These are phyloP conservation scores for Adansonia grandidieri DNA, from an alignment of 441 rosid species.

Conservation along the genomic window DNA sequence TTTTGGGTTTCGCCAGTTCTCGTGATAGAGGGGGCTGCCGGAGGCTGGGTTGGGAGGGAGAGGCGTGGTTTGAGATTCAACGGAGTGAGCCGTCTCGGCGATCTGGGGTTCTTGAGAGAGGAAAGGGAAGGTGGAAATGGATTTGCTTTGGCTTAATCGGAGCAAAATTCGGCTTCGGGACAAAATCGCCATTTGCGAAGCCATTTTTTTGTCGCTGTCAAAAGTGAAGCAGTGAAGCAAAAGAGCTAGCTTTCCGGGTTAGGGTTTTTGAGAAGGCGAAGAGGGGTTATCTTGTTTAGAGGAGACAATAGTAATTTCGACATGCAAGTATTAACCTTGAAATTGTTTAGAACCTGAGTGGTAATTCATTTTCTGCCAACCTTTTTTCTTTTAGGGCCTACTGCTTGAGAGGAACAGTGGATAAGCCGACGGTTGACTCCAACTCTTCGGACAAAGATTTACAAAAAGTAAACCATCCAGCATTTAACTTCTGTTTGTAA, in stretches of 20 bases:
- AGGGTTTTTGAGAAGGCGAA: constrained; percentile 11
- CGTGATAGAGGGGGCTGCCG: constrained; percentile 80
- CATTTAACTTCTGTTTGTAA: not conserved
- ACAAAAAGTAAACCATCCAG: not conserved
- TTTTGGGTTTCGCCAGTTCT: constrained; percentile 76
- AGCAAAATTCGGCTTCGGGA: constrained; percentile 43
- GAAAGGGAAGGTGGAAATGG: constrained; percentile 64
- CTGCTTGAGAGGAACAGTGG: not conserved
- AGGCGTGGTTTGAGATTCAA: constrained; percentile 37
- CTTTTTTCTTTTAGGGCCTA: no score
- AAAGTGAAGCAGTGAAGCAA: not conserved
- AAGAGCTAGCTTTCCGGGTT: not conserved
- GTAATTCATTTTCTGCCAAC: not conserved
- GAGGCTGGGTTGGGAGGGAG: constrained; percentile 91
- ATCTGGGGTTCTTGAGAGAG: constrained; percentile 73
- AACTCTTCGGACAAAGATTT: not conserved
- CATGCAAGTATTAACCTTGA: not conserved
- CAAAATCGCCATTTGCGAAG: constrained; percentile 54
- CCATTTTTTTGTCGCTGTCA: constrained; percentile 38
- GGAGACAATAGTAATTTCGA: not conserved
- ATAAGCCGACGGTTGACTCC: not conserved
- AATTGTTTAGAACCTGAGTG: not conserved
- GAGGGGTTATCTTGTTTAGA: not conserved
- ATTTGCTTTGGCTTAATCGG: constrained; percentile 42
- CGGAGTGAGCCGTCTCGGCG: constrained; percentile 44